phyloP scores from a whole-genome alignment of 257 asterid genomes.

The Fraxinus cuspidata region DNA sequence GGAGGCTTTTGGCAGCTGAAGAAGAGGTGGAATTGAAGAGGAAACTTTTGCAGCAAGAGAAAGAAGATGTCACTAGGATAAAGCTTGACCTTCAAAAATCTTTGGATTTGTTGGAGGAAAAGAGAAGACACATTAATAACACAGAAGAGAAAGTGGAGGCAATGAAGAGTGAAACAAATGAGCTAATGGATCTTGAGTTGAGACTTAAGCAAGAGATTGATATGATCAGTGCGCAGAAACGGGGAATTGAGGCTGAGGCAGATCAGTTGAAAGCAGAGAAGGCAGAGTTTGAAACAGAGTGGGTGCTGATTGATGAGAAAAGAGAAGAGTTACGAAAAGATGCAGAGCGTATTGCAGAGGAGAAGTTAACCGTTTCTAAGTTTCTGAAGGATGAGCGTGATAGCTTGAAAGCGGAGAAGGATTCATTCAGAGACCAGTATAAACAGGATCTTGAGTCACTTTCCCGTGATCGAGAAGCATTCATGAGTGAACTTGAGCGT shows the following conservation, averaged over 20 bases:
- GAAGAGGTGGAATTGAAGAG: constrained; percentile 44
- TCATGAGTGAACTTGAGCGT: constrained; percentile 63
- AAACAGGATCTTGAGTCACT: constrained; percentile 74
- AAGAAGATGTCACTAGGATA: constrained; percentile 45
- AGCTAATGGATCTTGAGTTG: constrained; percentile 62
- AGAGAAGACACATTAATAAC: constrained; percentile 45
- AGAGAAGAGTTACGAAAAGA: constrained; percentile 75
- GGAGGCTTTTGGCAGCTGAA: constrained; percentile 48
- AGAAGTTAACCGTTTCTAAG: constrained; percentile 62
- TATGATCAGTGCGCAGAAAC: constrained; percentile 66
- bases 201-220: constrained; percentile 94
- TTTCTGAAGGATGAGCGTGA: constrained; percentile 77
- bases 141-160: constrained; percentile 73
- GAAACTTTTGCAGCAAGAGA: constrained; percentile 54
- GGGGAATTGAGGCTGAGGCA: constrained; percentile 74
- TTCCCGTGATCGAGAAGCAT: constrained; percentile 74
- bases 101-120: constrained; percentile 63
- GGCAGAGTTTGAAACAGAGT: constrained; percentile 86
- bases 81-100: constrained; percentile 64
- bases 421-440: constrained; percentile 61
- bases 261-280: constrained; percentile 76
- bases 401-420: constrained; percentile 69
- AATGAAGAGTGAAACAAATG: constrained; percentile 76
- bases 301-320: constrained; percentile 91
- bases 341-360: constrained; percentile 74